phyloP scores from a whole-genome alignment of 495 filamentous ascomycete genomes.

The Oidiodendron maius region DNA sequence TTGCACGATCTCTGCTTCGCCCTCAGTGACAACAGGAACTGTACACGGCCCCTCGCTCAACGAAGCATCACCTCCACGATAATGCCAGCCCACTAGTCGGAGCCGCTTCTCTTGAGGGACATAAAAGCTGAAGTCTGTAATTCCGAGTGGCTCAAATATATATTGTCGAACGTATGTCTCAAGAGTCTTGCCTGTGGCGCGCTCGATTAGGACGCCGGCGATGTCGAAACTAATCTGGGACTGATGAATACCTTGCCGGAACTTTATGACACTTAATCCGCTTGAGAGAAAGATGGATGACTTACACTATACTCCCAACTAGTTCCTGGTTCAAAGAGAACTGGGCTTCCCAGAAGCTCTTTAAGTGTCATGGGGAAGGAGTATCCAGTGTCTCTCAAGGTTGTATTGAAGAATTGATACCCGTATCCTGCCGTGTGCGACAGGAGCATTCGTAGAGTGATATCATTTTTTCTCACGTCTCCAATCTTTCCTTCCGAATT shows the following conservation, averaged over 20 bases:
- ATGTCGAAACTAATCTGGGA: constrained; percentile 48
- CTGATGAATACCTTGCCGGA: too few relatives aligned
- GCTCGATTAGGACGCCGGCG: constrained; percentile 50
- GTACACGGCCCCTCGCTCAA: constrained; percentile 27
- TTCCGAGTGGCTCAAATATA: constrained; percentile 48
- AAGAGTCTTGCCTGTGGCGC: constrained; percentile 39
- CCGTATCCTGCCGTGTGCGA: constrained; percentile 51
- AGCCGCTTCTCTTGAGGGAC: constrained; percentile 40
- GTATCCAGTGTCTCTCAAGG: constrained; percentile 36
- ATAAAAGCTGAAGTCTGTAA: constrained; percentile 40
- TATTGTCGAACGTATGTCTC: constrained; percentile 49
- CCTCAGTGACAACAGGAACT: constrained; percentile 35
- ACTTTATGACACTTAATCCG: too few relatives aligned
- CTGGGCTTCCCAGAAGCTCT: constrained; percentile 43
- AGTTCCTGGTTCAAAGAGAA: constrained; percentile 50
- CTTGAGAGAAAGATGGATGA: neutral
- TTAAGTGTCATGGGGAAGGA: constrained; percentile 41
- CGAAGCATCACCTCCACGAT: constrained; percentile 39
- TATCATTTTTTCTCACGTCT: constrained; percentile 39
- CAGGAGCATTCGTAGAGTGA: constrained; percentile 56
- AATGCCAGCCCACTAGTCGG: constrained; percentile 34
- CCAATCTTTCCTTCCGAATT: constrained; percentile 35
- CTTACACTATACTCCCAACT: constrained; percentile 54
- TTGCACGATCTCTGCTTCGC: too few relatives aligned
- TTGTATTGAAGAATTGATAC: constrained; percentile 49